Base-by-base conservation (phyloP, 2,329 filamentous ascomycete genomes). In the Fusarium mundagurra region DNA sequence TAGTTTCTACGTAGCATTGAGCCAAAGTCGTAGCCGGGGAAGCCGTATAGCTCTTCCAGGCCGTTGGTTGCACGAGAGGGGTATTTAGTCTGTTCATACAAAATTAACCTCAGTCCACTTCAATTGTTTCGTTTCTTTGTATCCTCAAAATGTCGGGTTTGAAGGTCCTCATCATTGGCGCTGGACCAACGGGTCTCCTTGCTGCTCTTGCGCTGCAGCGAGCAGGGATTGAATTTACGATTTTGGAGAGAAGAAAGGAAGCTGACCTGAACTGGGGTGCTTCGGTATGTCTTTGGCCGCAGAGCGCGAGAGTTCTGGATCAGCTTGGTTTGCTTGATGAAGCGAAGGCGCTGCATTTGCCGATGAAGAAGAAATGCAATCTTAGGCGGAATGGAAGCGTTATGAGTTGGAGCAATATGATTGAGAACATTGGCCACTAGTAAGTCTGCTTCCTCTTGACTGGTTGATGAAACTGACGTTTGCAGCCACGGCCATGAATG, bases 351-450 rank as follows among this genome's bases (percentile, higher is more conserved):
- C 34, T 57, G 1, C 64, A 63, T 29, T 5, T 73, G 4, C 70
- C 70, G 0, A 66, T 73, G 69, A 33, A 57, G 17, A 73, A 45
- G 27, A 73, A 73, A 39, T 73, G 70, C 8, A 73, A 73, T 4
- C 65, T 73, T 17, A 48, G 38, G 8, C 55, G 69, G 0, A 65
- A 73, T 45, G 70, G 70, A 0, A 61, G n/a, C 6, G 33, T 73
- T 8, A 58, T 73, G 50, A 39, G 60, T 17, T 73, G 70, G 70
- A 73, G 69, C 10, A 64, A 61, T 8, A 73, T 73, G 69, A 63
- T 73, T 43, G 57, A 73, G 55, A 57, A 73, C 2, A 50, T 73
- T 6, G 69, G 55, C 0, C 50, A 59, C 11, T 73, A 70, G 70
- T 73, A 36, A 50, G 70, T 58, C 0, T 4, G 6, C 12, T 7